phyloP scores from a whole-genome alignment of 2,329 filamentous ascomycete genomes.

The Neonectria neomacrospora region DNA sequence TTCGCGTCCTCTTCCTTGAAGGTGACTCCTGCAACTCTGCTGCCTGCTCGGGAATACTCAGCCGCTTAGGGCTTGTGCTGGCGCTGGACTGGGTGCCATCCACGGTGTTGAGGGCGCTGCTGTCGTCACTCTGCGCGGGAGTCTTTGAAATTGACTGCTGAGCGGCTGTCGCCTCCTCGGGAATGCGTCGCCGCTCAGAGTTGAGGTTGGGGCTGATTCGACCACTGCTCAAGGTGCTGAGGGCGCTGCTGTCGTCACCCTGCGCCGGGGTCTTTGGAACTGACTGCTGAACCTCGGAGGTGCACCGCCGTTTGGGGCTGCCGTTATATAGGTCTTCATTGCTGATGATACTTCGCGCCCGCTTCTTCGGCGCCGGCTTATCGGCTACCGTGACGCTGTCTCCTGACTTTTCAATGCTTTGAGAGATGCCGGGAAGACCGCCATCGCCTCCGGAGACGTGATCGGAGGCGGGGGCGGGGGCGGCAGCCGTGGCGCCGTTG shows the following conservation, averaged over 20 bases:
- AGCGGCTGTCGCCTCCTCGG: no score
- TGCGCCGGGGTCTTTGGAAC: no score
- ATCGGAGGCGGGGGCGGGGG: not conserved
- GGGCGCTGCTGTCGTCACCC: not conserved
- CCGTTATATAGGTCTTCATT: no score
- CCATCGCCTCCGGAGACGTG: not conserved
- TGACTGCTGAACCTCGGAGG: not conserved
- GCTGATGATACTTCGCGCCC: not conserved
- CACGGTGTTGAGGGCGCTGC: no score
- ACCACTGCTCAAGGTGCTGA: not conserved
- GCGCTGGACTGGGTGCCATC: no score
- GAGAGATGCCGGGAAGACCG: not conserved
- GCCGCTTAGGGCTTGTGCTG: no score
- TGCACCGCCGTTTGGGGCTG: not conserved
- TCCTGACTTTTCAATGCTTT: not conserved
- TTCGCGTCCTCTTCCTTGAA: not conserved
- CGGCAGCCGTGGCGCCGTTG: not conserved
- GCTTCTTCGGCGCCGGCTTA: not conserved
- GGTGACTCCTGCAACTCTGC: no score
- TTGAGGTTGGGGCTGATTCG: not conserved
- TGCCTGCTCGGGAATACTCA: no score
- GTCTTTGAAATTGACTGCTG: no score
- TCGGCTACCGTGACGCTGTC: not conserved
- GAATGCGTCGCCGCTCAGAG: no score
- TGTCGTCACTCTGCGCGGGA: no score